Conservation (phyloP, 2,329 filamentous ascomycete species). For the Pseudogymnoascus pannorum region DNA sequence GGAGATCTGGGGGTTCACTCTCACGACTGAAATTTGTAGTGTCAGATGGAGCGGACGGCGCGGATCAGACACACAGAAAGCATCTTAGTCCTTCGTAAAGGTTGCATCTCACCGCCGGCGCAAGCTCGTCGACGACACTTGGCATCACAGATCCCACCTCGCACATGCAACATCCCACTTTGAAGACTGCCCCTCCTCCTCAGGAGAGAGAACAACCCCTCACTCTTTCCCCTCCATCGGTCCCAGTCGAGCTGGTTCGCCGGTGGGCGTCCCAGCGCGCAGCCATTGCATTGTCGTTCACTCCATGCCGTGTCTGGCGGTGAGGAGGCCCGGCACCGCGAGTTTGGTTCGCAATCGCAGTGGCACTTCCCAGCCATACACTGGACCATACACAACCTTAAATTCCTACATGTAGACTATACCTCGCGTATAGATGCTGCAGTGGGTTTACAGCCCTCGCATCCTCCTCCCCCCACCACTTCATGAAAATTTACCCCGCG, state of each 20-base stretch:
- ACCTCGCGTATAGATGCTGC: background rate
- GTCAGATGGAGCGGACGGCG: background rate
- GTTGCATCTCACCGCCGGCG: slow-evolving; percentile 1
- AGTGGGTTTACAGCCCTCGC: background rate
- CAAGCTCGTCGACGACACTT: background rate
- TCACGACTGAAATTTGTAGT: background rate
- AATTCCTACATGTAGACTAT: background rate
- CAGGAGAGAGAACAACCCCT: background rate
- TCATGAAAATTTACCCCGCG: background rate
- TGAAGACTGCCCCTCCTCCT: background rate
- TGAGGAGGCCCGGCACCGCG: background rate
- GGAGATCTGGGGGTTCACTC: background rate
- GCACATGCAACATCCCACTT: background rate
- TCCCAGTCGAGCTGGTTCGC: background rate
- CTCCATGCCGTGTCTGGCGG: background rate
- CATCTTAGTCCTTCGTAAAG: background rate
- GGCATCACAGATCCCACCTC: background rate
- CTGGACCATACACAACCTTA: slow-evolving; percentile 1
- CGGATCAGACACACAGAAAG: background rate
- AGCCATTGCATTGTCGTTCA: background rate
- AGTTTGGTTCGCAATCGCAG: background rate
- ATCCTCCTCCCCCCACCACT: background rate
- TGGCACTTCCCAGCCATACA: background rate
- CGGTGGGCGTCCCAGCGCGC: background rate
- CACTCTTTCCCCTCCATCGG: background rate